Evolutionary conservation across 2,329 filamentous ascomycete species (phyloP).

Genomic region (Diaporthe sp.): DNA sequence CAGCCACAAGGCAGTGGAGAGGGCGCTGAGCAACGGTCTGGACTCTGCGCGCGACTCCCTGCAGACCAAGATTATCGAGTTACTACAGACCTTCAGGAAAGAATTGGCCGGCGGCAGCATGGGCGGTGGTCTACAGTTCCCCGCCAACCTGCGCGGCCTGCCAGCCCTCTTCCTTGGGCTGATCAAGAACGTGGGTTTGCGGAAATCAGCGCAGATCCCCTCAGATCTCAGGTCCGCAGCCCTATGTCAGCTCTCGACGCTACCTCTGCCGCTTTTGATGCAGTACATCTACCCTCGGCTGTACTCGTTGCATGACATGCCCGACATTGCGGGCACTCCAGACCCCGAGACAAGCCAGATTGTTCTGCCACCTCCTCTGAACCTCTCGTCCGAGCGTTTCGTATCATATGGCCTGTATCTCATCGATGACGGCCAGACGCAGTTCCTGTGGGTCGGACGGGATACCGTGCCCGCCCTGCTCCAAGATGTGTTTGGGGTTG

Average conservation of each 20-base stretch:
- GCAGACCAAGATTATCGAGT: constrained; percentile 91
- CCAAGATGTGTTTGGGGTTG: constrained; percentile 89
- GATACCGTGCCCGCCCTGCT: constrained; percentile 93
- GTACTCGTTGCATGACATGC: constrained; percentile 96
- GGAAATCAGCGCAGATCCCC: constrained; percentile 93
- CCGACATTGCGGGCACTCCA: constrained; percentile 88
- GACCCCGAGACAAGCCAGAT: constrained; percentile 91
- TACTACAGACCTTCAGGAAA: constrained; percentile 96
- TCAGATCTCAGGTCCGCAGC: constrained; percentile 94
- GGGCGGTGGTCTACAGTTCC: constrained; percentile 94
- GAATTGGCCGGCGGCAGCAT: constrained; percentile 96
- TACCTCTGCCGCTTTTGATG: constrained; percentile 89
- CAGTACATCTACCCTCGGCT: constrained; percentile 91
- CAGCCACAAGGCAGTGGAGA: constrained; percentile 97
- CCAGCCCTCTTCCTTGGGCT: constrained; percentile 93
- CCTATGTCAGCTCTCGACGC: constrained; percentile 92
- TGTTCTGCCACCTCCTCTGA: constrained; percentile 84
- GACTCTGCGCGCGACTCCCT: constrained; percentile 93
- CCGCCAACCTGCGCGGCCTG: constrained; percentile 89
- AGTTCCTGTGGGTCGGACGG: constrained; percentile 96
- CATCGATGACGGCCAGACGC: constrained; percentile 96
- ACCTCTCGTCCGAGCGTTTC: constrained; percentile 89
- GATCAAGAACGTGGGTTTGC: constrained; percentile 95
- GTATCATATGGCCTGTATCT: constrained; percentile 94
- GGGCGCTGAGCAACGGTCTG: constrained; percentile 85